phyloP scores from a whole-genome alignment of 331 rosid species.

The Spiraea crenata region DNA sequence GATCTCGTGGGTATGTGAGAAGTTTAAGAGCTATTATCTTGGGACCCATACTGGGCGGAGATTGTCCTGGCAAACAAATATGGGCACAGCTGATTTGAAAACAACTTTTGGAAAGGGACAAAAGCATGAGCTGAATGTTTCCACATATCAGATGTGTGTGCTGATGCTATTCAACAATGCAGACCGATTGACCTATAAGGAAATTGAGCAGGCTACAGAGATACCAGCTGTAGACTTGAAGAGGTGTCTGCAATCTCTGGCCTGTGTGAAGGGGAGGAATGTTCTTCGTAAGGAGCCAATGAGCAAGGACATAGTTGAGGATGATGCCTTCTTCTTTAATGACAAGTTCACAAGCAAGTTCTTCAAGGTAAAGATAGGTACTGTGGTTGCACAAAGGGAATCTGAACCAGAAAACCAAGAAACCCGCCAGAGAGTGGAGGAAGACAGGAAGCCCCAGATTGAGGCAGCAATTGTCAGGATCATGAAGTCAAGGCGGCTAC shows the following conservation, averaged over 20 bases:
- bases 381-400: slow-evolving; percentile 91
- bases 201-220: slow-evolving; percentile 90
- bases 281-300: slow-evolving; percentile 90
- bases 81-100: slow-evolving; percentile 90
- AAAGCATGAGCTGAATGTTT: slow-evolving; percentile 88
- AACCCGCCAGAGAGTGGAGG: slow-evolving; percentile 94
- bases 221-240: slow-evolving; percentile 74
- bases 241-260: slow-evolving; percentile 88
- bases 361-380: slow-evolving; percentile 89
- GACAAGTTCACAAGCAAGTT: slow-evolving; percentile 84
- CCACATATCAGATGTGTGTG: slow-evolving; percentile 90
- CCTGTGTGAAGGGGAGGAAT: slow-evolving; percentile 87
- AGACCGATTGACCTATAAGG: slow-evolving; percentile 68
- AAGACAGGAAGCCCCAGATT: slow-evolving; percentile 92
- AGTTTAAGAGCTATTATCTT: slow-evolving; percentile 77
- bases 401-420: slow-evolving; percentile 86
- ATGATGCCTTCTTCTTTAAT: slow-evolving; percentile 72
- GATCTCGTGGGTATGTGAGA: slow-evolving; percentile 69
- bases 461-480: slow-evolving; percentile 93
- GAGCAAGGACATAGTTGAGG: slow-evolving; percentile 85
- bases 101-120: slow-evolving; percentile 84
- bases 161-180: slow-evolving; percentile 81
- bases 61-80: slow-evolving; percentile 92
- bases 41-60: slow-evolving; percentile 92
- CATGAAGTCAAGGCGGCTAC: slow-evolving; percentile 80